Evolutionary conservation across 2,329 filamentous ascomycete genomes (phyloP).

Genomic region (Ophiostoma tasmaniense): DNA sequence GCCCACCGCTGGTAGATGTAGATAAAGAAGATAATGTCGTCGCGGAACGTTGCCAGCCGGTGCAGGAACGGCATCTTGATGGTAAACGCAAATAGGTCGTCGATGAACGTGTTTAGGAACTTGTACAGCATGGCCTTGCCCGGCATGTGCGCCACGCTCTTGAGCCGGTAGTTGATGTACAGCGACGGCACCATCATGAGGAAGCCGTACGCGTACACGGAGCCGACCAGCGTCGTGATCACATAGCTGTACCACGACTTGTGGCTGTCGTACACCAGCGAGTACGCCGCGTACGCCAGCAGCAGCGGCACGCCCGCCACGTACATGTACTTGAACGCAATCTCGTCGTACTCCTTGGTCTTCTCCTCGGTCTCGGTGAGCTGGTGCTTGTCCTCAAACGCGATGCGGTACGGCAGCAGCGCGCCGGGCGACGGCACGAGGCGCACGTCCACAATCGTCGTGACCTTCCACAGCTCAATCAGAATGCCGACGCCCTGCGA

Average conservation of each 20-base stretch:
- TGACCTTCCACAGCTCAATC: constrained; percentile 83
- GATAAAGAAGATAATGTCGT: constrained; percentile 97
- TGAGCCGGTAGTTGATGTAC: constrained; percentile 98
- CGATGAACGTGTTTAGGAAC: constrained; percentile 97
- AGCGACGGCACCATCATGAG: constrained; percentile 97
- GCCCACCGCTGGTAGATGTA: constrained; percentile 92
- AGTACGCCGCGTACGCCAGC: constrained; percentile 83
- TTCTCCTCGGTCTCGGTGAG: constrained; percentile 92
- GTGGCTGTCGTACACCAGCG: constrained; percentile 83
- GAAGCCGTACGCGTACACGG: constrained; percentile 96
- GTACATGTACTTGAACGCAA: constrained; percentile 97
- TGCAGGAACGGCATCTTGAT: constrained; percentile 98
- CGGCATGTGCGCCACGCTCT: constrained; percentile 94
- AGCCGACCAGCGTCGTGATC: constrained; percentile 89
- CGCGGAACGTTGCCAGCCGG: constrained; percentile 80
- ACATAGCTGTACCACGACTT: constrained; percentile 98
- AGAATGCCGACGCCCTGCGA: constrained; percentile 75
- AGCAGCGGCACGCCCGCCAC: constrained; percentile 82
- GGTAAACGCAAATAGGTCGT: constrained; percentile 96
- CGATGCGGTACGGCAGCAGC: constrained; percentile 67
- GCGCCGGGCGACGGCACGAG: constrained; percentile 63
- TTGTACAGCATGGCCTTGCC: constrained; percentile 96
- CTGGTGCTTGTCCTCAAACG: constrained; percentile 94
- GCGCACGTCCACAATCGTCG: constrained; percentile 85
- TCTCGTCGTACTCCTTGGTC: constrained; percentile 96